Percentiles rank a stretch among this genome's conserved stretches.
phyloP scores from a whole-genome alignment of 306 rosid genomes.

The Argentina anserina region DNA sequence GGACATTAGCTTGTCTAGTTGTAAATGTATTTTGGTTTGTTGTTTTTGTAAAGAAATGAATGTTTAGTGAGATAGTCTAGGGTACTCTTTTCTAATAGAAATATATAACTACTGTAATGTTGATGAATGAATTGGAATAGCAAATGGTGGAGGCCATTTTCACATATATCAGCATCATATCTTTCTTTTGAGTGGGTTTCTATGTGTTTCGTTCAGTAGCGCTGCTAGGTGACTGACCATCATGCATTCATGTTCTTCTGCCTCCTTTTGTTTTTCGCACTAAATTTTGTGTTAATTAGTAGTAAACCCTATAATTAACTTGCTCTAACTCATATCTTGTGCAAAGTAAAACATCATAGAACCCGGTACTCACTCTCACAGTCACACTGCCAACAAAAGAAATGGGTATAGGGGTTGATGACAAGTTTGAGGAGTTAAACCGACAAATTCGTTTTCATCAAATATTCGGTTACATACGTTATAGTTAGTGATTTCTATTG shows the following conservation, averaged over 20 bases:
- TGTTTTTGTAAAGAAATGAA: background rate
- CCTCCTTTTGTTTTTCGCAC: background rate
- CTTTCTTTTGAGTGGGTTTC: conserved; percentile 23
- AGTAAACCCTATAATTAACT: background rate
- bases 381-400: too few relatives aligned
- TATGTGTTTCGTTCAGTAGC: conserved; percentile 12
- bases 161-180: conserved; percentile 22
- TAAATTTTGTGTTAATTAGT: background rate
- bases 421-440: too few relatives aligned
- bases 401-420: background rate
- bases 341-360: too few relatives aligned
- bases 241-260: conserved; percentile 33
- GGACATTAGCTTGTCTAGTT: conserved; percentile 48
- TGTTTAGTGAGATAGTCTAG: conserved; percentile 5
- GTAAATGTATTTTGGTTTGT: conserved; percentile 39
- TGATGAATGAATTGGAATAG: conserved; percentile 5
- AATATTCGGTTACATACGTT: too few relatives aligned
- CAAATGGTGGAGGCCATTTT: conserved; percentile 31
- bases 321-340: background rate
- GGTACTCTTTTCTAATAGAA: background rate
- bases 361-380: background rate
- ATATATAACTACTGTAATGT: background rate
- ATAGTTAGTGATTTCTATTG: too few relatives aligned
- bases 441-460: background rate
- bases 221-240: conserved; percentile 23